Base-by-base conservation (phyloP, 495 filamentous ascomycete species). In the Podospora bellae-mahoneyi region DNA sequence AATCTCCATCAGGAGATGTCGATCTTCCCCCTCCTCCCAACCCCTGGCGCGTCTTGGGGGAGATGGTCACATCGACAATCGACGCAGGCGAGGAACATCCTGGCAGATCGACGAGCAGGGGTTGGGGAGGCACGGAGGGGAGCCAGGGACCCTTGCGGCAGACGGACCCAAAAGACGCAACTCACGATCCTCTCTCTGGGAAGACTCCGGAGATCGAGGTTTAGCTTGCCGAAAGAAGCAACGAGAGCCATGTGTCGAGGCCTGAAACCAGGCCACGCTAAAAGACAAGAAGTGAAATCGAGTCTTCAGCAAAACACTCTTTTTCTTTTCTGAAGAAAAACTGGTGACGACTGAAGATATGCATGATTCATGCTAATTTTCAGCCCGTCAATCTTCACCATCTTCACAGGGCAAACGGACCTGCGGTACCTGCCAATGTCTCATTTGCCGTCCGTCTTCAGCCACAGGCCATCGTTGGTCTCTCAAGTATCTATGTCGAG, bases 301-400 rank as follows among this genome's bases (percentile, higher is more conserved):
- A 6, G 10, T 10, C 10, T 39, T 5, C 10, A 0, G 34, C 34
- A 6, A 10, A 39, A 39, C 3, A 39, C 10, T 39, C 34, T 6
- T 39, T 10, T 39, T 63, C 16, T 20, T 20, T n/a, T 5, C 30
- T 32, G 30, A 32, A 39, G 18, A 63, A 39, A 16, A 32, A 32
- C 7, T 32, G 32, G 20, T 20, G 61, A 39, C 23, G 27, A 16
- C 16, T 20, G 1, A 32, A 32, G 30, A 32, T 7, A 23, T 59
- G 28, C 55, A 66, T 66, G 64, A 66, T 39, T 66, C 64, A 55
- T 66, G 64, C 54, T 65, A 65, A 65, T 65, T 34, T 34, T 65
- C 56, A 18, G 16, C 28, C 30, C 61, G 61, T 63, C 61, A 48
- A 44, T 63, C 48, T 28, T 56, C 20, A 48, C 5, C 39, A 48